Evolutionary conservation across 139 green algal species (phyloP).

Genomic region (Spirogloea muscicola): DNA sequence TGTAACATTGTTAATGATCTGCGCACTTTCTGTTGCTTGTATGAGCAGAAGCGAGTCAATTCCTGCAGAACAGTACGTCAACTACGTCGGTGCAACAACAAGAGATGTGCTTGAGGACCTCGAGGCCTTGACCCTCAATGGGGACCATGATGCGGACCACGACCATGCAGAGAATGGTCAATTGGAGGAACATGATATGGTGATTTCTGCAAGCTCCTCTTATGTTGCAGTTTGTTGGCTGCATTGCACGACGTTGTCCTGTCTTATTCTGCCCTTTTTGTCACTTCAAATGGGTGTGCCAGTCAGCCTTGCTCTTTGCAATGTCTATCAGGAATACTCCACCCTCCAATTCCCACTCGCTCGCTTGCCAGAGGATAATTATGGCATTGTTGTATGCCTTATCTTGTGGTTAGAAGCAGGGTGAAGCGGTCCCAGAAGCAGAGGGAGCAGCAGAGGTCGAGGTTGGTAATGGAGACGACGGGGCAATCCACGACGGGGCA

Average conservation of each 20-base stretch:
- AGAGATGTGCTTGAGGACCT: background rate
- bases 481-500: background rate
- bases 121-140: background rate
- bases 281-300: too few species aligned
- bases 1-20: background rate
- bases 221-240: too few species aligned
- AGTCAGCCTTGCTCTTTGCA: too few species aligned
- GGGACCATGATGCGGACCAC: background rate
- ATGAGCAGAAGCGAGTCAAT: background rate
- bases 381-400: background rate
- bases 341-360: background rate
- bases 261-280: too few species aligned
- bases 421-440: background rate
- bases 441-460: background rate
- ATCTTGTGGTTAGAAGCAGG: background rate
- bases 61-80: slow-evolving; percentile 1
- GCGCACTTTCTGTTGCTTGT: background rate
- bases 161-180: background rate
- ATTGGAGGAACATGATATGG: too few species aligned
- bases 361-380: background rate
- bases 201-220: too few species aligned
- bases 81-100: background rate
- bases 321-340: background rate
- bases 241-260: too few species aligned
- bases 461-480: background rate